phyloP scores from a whole-genome alignment of 305 asterid species.

The Fraxinus greggii region DNA sequence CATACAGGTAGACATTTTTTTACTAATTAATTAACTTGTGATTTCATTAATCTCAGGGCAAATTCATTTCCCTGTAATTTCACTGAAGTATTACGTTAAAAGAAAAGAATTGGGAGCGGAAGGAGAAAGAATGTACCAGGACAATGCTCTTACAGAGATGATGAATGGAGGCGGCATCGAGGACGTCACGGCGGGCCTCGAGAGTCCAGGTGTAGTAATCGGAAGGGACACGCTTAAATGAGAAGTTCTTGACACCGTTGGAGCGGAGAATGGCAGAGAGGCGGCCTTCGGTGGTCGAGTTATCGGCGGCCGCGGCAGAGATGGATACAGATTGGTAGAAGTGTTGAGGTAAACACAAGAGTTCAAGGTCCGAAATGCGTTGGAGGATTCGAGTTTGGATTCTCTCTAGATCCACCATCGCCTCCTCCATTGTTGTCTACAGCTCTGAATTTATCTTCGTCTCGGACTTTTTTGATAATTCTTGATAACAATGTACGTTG shows the following conservation, averaged over 20 bases:
- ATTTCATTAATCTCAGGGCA: not conserved
- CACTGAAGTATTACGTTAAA: not conserved
- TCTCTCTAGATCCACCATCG: constrained; percentile 55
- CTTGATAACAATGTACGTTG: not conserved
- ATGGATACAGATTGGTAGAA: constrained; percentile 33
- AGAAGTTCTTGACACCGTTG: constrained; percentile 58
- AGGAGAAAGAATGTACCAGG: constrained; percentile 48
- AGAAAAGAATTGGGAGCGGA: not conserved
- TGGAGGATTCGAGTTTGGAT: constrained; percentile 61
- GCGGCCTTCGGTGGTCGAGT: constrained; percentile 63
- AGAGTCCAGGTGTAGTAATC: constrained; percentile 77
- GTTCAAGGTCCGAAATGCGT: constrained; percentile 64
- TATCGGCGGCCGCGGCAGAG: constrained; percentile 28
- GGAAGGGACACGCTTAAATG: constrained; percentile 69
- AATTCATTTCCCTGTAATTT: not conserved
- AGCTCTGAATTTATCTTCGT: not conserved
- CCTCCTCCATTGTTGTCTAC: constrained; percentile 29
- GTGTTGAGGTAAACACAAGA: constrained; percentile 33
- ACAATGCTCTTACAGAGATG: constrained; percentile 94
- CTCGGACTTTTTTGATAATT: not conserved
- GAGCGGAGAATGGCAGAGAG: constrained; percentile 64
- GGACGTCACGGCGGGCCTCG: constrained; percentile 75
- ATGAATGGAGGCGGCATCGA: constrained; percentile 70
- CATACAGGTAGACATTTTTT: not conserved
- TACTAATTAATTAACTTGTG: not conserved